phyloP scores from a whole-genome alignment of 2,329 filamentous ascomycete species.

The Penicillium sp. region DNA sequence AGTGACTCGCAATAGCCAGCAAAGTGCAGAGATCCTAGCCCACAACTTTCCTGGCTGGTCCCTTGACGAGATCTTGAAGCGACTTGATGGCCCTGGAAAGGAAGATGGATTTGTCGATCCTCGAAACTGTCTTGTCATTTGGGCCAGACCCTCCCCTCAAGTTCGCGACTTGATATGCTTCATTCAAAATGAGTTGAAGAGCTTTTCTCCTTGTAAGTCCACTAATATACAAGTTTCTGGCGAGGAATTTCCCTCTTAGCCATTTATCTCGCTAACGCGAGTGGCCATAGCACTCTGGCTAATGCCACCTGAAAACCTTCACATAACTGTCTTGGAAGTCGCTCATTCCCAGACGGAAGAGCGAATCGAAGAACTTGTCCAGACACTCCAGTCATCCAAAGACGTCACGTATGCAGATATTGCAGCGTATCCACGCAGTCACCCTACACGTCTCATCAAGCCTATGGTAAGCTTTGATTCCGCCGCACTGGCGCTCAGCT shows the following conservation, averaged over 20 bases:
- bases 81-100: conserved; percentile 61
- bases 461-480: conserved; percentile 80
- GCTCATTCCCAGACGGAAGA: conserved; percentile 71
- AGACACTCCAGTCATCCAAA: conserved; percentile 43
- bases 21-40: conserved; percentile 67
- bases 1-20: conserved; percentile 68
- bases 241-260: not conserved
- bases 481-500: conserved; percentile 78
- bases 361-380: conserved; percentile 65
- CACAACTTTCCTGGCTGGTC: conserved; percentile 64
- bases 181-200: conserved; percentile 64
- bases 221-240: not conserved
- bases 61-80: conserved; percentile 69
- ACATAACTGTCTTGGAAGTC: conserved; percentile 78
- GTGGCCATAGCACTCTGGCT: conserved; percentile 66
- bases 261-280: not conserved
- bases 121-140: conserved; percentile 78
- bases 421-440: conserved; percentile 61
- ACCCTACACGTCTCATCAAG: conserved; percentile 72
- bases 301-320: conserved; percentile 75
- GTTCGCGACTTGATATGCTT: conserved; percentile 63
- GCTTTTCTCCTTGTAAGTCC: conserved; percentile 65
- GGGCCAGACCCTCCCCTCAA: conserved; percentile 73
- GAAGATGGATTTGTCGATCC: conserved; percentile 70
- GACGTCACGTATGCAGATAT: conserved; percentile 41